These are phyloP conservation scores for Cryptococcus deneoformans DNA, from an alignment of 1,284 basidiomycete species.

Conservation along the genomic window DNA sequence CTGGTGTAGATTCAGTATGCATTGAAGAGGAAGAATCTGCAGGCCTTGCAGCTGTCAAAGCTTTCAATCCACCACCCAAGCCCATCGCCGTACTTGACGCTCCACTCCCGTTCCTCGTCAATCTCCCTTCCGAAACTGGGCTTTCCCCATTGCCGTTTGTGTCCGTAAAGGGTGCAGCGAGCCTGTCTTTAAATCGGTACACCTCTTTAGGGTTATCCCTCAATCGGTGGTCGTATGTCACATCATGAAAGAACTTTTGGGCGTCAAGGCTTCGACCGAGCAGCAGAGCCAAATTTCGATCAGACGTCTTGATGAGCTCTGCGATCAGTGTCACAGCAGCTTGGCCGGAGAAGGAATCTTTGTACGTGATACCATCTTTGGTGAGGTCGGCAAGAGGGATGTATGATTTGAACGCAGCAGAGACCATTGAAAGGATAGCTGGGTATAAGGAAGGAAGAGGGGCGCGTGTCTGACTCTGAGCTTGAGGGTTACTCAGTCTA, in stretches of 20 bases:
- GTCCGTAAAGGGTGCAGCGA: slow-evolving; percentile 42
- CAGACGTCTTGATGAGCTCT: slow-evolving; percentile 97
- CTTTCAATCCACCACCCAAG: background rate
- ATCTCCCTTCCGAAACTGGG: slow-evolving; percentile 5
- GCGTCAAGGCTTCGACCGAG: slow-evolving; percentile 93
- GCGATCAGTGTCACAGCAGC: slow-evolving; percentile 96
- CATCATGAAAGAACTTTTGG: slow-evolving; percentile 99
- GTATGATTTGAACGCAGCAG: slow-evolving; percentile 85
- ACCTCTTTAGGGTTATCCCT: slow-evolving; percentile 86
- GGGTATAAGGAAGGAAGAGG: slow-evolving; percentile 83
- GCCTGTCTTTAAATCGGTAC: slow-evolving; percentile 73
- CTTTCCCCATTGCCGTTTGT: slow-evolving; percentile 26
- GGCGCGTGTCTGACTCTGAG: too few species aligned
- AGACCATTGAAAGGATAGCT: slow-evolving; percentile 89
- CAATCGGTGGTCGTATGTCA: slow-evolving; percentile 95
- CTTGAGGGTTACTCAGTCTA: too few species aligned
- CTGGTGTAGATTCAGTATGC: slow-evolving; percentile 22
- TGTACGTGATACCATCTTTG: slow-evolving; percentile 96
- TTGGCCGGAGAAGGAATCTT: slow-evolving; percentile 92
- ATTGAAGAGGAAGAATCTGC: slow-evolving; percentile 33
- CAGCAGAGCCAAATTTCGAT: slow-evolving; percentile 90
- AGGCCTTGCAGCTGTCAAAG: slow-evolving; percentile 5
- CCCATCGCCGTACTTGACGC: slow-evolving; percentile 23
- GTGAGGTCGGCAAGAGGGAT: slow-evolving; percentile 72
- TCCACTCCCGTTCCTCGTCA: slow-evolving; percentile 16